phyloP scores from a whole-genome alignment of 1,139 yeast genomes.

The Kazachstania sp. region DNA sequence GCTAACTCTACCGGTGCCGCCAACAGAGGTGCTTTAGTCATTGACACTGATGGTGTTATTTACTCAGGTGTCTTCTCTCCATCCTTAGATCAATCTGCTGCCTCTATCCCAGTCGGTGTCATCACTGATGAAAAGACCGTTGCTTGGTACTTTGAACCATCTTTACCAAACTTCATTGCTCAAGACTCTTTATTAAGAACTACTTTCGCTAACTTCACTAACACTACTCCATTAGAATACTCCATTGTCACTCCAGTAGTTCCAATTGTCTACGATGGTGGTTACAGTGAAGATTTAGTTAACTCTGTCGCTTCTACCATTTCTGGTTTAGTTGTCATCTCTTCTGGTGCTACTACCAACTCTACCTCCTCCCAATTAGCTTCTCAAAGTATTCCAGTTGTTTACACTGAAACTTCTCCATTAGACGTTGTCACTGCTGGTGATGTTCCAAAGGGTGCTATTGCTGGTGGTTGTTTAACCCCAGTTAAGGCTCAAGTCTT shows the following conservation, averaged over 20 bases:
- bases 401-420: constrained; percentile 18
- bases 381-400: constrained; percentile 17
- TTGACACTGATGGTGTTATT: constrained; percentile 17
- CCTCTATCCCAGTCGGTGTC: constrained; percentile 24
- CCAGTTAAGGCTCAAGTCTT: constrained; percentile 29
- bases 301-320: constrained; percentile 3
- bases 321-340: constrained; percentile 21
- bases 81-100: constrained; percentile 11
- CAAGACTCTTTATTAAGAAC: constrained; percentile 18
- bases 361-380: constrained; percentile 14
- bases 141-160: constrained; percentile 23
- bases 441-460: constrained; percentile 22
- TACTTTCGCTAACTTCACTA: constrained; percentile 19
- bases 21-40: constrained; percentile 25
- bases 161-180: constrained; percentile 17
- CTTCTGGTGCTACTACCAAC: constrained; percentile 18
- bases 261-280: constrained; percentile 26
- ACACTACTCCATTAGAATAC: constrained; percentile 8
- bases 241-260: constrained; percentile 14
- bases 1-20: constrained; percentile 18
- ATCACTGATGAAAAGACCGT: constrained; percentile 11
- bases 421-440: constrained; percentile 11
- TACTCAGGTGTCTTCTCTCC: constrained; percentile 27
- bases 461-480: constrained; percentile 27
- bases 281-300: constrained; percentile 15